Evolutionary conservation across 805 yeast species (phyloP).

Genomic region (Nakazawaea populi): DNA sequence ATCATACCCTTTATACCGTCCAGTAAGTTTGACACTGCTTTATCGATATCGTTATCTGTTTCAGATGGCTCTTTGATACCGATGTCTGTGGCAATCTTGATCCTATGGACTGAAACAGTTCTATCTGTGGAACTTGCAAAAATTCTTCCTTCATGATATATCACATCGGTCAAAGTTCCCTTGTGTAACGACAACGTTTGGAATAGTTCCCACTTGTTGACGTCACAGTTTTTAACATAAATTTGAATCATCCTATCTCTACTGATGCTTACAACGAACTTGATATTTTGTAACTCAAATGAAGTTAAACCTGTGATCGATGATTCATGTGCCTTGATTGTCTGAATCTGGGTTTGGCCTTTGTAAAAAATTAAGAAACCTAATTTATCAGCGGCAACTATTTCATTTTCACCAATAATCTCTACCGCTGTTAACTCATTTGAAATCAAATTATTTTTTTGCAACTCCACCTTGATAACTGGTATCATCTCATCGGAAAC

Average conservation of each 20-base stretch:
- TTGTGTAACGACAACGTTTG: conserved; percentile 59
- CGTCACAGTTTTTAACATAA: conserved; percentile 21
- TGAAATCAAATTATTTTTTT: conserved; percentile 27
- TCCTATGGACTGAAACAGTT: conserved; percentile 47
- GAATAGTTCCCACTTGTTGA: conserved; percentile 39
- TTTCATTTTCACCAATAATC: conserved; percentile 16
- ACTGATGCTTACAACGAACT: conserved; percentile 41
- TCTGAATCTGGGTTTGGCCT: conserved; percentile 17
- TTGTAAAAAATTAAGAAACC: conserved; percentile 28
- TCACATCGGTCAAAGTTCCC: conserved; percentile 41
- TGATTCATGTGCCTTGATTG: conserved; percentile 46
- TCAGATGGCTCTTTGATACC: conserved; percentile 12
- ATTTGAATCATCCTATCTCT: conserved; percentile 62
- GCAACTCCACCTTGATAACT: conserved; percentile 14
- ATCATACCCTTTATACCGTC: background rate
- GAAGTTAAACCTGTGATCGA: conserved; percentile 38
- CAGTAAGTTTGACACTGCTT: background rate
- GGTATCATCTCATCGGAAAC: conserved; percentile 8
- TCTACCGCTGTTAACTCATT: conserved; percentile 40
- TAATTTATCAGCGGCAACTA: conserved; percentile 43
- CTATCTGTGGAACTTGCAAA: conserved; percentile 59
- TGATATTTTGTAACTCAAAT: conserved; percentile 22
- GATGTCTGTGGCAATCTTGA: conserved; percentile 10
- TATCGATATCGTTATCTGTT: conserved; percentile 17
- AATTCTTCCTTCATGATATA: conserved; percentile 26